phyloP scores from a whole-genome alignment of 2,329 filamentous ascomycete species.

The Fusarium marasasianum region DNA sequence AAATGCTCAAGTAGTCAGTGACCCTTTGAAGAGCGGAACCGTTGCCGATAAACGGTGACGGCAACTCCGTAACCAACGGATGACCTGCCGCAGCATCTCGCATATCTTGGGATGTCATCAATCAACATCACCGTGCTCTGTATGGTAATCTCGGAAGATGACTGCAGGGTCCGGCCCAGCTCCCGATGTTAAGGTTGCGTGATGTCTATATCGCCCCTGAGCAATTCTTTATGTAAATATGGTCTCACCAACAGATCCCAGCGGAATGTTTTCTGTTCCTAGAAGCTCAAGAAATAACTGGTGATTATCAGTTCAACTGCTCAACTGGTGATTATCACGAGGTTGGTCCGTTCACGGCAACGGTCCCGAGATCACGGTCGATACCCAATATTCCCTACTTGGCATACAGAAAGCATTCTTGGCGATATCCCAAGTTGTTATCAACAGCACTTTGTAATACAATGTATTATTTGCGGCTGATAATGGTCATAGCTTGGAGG shows the following conservation, averaged over 20 bases:
- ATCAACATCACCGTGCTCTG: neutral
- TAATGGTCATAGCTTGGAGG: slow-evolving; percentile 75
- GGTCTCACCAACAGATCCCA: neutral
- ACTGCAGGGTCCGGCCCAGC: neutral
- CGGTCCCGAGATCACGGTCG: neutral
- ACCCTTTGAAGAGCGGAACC: neutral
- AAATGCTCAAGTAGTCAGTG: neutral
- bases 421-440: neutral
- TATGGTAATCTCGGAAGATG: neutral
- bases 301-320: neutral
- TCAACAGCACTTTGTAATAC: slow-evolving; percentile 51
- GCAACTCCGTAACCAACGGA: neutral
- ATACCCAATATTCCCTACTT: neutral
- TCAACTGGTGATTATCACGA: neutral
- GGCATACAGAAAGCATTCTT: neutral
- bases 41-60: neutral
- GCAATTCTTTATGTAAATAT: neutral
- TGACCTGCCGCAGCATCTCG: neutral
- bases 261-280: neutral
- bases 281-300: neutral
- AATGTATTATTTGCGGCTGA: slow-evolving; percentile 56
- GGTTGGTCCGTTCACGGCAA: neutral
- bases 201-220: neutral
- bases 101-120: neutral
- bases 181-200: neutral